phyloP scores from a whole-genome alignment of 805 yeast genomes.

The Schwanniomyces vanrijiae region DNA sequence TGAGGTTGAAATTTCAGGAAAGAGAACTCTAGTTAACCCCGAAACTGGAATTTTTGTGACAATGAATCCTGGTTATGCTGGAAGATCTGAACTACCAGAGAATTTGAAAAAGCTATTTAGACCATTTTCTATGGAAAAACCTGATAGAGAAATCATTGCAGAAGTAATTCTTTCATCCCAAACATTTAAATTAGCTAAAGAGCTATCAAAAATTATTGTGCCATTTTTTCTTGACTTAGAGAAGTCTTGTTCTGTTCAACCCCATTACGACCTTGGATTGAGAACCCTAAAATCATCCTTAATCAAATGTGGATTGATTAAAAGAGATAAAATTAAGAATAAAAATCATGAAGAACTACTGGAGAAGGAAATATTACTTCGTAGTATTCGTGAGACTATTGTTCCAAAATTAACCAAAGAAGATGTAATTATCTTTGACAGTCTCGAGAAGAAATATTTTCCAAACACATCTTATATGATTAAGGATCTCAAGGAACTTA shows the following conservation, averaged over 20 bases:
- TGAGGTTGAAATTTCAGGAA: conserved; percentile 44
- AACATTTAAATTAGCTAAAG: conserved; percentile 56
- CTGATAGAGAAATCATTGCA: conserved; percentile 69
- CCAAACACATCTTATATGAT: conserved; percentile 16
- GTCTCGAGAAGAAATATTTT: conserved; percentile 22
- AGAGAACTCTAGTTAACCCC: conserved; percentile 34
- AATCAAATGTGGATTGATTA: conserved; percentile 53
- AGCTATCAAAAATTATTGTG: conserved; percentile 50
- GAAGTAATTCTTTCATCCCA: conserved; percentile 71
- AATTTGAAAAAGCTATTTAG: conserved; percentile 79
- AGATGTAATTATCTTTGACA: conserved; percentile 48
- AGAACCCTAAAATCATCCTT: conserved; percentile 75
- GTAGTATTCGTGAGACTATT: conserved; percentile 59
- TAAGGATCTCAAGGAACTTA: conserved; percentile 24
- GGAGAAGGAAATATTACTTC: conserved; percentile 40
- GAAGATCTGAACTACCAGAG: conserved; percentile 81
- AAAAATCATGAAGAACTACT: conserved; percentile 4
- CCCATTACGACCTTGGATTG: conserved; percentile 89
- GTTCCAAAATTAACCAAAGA: conserved; percentile 61
- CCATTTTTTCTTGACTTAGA: conserved; percentile 52
- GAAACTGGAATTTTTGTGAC: conserved; percentile 81
- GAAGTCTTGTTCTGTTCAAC: conserved; percentile 47
- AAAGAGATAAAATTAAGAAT: conserved; percentile 15
- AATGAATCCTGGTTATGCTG: conserved; percentile 87
- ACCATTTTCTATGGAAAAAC: conserved; percentile 67